A percentile compares a stretch with the other conserved stretches of the same genome.
These are phyloP conservation scores for Coemansia guatemalensis DNA, from an alignment of 192 early-diverging fungal genomes.

Conservation along the genomic window DNA sequence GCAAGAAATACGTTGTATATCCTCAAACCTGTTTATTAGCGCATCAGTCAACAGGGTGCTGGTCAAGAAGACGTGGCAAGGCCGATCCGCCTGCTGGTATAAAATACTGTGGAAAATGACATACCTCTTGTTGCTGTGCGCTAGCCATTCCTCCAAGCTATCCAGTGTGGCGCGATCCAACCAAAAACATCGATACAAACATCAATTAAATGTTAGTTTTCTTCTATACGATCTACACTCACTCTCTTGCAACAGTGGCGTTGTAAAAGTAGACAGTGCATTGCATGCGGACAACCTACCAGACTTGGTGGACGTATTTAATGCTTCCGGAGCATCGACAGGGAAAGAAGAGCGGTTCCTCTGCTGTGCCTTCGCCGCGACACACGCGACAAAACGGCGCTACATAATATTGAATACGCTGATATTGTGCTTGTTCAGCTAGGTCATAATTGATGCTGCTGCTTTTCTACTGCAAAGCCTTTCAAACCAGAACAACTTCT, in stretches of 20 bases:
- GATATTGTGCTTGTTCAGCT: neutral
- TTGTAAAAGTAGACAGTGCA: neutral
- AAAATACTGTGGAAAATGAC: neutral
- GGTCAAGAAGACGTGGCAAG: neutral
- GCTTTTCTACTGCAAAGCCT: neutral
- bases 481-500: constrained; percentile 1
- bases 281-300: constrained; percentile 9
- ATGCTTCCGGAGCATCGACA: constrained; percentile 97
- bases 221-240: neutral
- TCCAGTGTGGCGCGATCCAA: constrained; percentile 14
- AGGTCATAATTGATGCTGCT: neutral
- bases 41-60: neutral
- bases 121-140: constrained; percentile 67
- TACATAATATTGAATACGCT: constrained; percentile 8
- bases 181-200: constrained; percentile 11
- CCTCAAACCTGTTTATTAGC: neutral
- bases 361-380: constrained; percentile 68
- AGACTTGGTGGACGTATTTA: constrained; percentile 91
- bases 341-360: constrained; percentile 88
- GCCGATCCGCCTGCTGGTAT: neutral
- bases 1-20: constrained; percentile 13
- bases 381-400: constrained; percentile 83
- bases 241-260: neutral
- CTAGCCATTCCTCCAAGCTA: constrained; percentile 77
- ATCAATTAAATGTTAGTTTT: neutral